Evolutionary conservation across 805 yeast species (phyloP).

Genomic region (Ogataea glucozyma): DNA sequence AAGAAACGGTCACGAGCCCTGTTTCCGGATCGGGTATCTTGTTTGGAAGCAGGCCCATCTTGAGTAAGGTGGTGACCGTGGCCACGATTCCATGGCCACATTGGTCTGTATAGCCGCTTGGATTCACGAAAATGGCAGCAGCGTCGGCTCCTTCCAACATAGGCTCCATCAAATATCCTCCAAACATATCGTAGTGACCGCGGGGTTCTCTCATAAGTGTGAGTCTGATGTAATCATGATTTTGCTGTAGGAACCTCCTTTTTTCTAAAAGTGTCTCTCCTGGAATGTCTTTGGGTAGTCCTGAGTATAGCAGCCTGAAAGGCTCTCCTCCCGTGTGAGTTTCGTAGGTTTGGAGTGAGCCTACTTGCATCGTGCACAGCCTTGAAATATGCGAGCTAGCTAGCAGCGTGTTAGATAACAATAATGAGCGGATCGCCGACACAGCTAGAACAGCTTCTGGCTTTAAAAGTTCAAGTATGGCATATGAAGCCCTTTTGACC

Average conservation of each 20-base stretch:
- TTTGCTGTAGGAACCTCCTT: slow-evolving; percentile 18
- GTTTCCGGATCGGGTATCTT: slow-evolving; percentile 19
- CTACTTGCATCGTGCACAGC: slow-evolving; percentile 8
- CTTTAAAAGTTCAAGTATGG: no score
- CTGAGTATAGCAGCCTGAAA: slow-evolving; percentile 23
- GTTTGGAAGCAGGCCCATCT: slow-evolving; percentile 22
- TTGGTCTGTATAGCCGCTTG: slow-evolving; percentile 32
- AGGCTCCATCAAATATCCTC: slow-evolving; percentile 28
- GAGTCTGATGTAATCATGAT: slow-evolving; percentile 28
- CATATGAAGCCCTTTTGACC: no score
- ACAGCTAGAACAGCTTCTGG: no score
- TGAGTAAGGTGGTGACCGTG: slow-evolving; percentile 23
- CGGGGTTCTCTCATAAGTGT: slow-evolving; percentile 32
- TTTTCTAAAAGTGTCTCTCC: slow-evolving; percentile 28
- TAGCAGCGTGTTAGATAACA: no score
- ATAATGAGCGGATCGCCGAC: no score
- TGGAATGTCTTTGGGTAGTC: slow-evolving; percentile 24
- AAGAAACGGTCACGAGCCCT: slow-evolving; percentile 16
- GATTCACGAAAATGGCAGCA: slow-evolving; percentile 29
- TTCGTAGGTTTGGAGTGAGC: slow-evolving; percentile 24
- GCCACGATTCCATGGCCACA: slow-evolving; percentile 35
- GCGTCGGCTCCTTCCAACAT: slow-evolving; percentile 25
- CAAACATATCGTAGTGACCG: slow-evolving; percentile 34
- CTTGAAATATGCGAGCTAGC: no score
- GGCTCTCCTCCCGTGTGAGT: slow-evolving; percentile 33